A percentile compares a stretch with the other conserved stretches of the same genome.
Evolutionary conservation across 352 stramenopile genomes (phyloP).

Genomic region (Peronospora farinosa): DNA sequence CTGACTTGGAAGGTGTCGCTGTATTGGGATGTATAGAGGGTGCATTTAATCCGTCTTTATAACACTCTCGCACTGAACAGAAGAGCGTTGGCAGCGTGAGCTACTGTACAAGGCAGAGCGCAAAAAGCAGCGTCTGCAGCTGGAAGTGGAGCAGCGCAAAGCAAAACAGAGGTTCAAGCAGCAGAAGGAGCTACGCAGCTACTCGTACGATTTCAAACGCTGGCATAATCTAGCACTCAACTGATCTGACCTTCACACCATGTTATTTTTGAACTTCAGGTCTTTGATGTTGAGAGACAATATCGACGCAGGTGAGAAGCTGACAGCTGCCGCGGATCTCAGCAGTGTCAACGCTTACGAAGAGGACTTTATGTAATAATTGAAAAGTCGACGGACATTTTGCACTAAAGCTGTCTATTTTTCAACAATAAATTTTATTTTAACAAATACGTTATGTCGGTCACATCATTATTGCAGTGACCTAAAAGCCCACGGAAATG

Average conservation of each 20-base stretch:
- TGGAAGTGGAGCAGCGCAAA: conserved; percentile 49
- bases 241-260: background rate
- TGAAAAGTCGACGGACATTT: background rate
- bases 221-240: background rate
- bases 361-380: conserved; percentile 70
- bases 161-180: conserved; percentile 55
- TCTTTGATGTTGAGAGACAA: conserved; percentile 62
- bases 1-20: conserved; percentile 64
- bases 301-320: conserved; percentile 39
- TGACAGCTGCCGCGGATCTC: conserved; percentile 44
- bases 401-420: background rate
- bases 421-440: background rate
- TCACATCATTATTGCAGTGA: conserved; percentile 11
- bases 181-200: conserved; percentile 70
- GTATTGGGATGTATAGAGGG: background rate
- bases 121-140: conserved; percentile 49
- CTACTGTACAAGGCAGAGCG: conserved; percentile 64
- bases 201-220: conserved; percentile 44
- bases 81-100: conserved; percentile 58
- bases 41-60: conserved; percentile 7
- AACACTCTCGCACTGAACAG: conserved; percentile 18
- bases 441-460: conserved; percentile 6
- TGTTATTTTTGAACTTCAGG: no score
- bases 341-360: conserved; percentile 63
- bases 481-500: conserved; percentile 20